phyloP scores from a whole-genome alignment of 768 basidiomycete genomes.

The Auriculariales sp. region DNA sequence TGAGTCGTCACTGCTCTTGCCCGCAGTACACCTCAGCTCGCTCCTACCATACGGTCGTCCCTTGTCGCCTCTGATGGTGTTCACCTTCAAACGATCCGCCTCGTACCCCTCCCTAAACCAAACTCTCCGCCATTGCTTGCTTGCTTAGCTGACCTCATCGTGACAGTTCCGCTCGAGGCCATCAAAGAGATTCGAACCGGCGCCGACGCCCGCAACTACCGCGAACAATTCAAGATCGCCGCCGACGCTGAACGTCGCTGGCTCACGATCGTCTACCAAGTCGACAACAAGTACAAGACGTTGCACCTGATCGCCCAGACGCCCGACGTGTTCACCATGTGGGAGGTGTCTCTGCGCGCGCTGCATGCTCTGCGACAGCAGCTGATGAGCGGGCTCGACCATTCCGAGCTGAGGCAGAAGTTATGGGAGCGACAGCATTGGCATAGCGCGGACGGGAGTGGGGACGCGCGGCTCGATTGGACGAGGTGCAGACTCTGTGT shows the following conservation, averaged over 20 bases:
- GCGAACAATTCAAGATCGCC: conserved; percentile 51
- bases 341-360: conserved; percentile 48
- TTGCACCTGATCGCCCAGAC: conserved; percentile 71
- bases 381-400: conserved; percentile 50
- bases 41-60: too few species aligned
- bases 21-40: too few species aligned
- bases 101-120: too few species aligned
- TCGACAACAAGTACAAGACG: conserved; percentile 68
- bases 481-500: conserved; percentile 60
- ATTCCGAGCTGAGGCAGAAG: conserved; percentile 25
- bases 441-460: conserved; percentile 52
- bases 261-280: conserved; percentile 76
- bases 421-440: conserved; percentile 77
- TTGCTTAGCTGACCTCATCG: neutral
- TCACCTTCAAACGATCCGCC: too few species aligned
- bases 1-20: too few species aligned
- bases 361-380: conserved; percentile 52
- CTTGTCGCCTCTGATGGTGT: too few species aligned
- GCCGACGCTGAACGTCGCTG: conserved; percentile 52
- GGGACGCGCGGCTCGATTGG: conserved; percentile 48
- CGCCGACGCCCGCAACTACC: conserved; percentile 53
- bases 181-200: conserved; percentile 80
- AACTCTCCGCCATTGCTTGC: too few species aligned
- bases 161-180: conserved; percentile 67
- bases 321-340: conserved; percentile 42